Conservation (phyloP, 495 filamentous ascomycete genomes). For the Acidomyces sp. region DNA sequence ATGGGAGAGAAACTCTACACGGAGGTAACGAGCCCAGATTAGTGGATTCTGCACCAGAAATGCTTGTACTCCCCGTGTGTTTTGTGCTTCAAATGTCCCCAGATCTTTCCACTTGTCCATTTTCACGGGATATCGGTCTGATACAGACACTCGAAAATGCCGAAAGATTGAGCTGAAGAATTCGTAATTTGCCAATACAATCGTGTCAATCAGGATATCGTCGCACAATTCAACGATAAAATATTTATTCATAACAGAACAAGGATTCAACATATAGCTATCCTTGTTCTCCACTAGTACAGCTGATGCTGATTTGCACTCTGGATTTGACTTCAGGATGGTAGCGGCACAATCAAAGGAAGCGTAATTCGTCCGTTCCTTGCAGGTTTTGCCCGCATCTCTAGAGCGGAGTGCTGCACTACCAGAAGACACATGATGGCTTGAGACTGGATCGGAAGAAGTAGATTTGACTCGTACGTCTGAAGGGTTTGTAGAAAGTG, state of each 20-base stretch:
- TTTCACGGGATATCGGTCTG: conserved; percentile 87
- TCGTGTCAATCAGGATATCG: conserved; percentile 88
- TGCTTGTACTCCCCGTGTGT: conserved; percentile 84
- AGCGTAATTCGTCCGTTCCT: conserved; percentile 91
- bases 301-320: conserved; percentile 71
- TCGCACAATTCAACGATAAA: conserved; percentile 81
- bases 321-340: conserved; percentile 74
- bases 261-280: conserved; percentile 94
- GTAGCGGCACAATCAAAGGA: conserved; percentile 95
- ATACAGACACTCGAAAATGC: conserved; percentile 75
- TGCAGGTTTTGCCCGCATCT: conserved; percentile 88
- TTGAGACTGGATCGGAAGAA: background rate
- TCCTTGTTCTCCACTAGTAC: conserved; percentile 95
- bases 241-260: conserved; percentile 77
- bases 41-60: conserved; percentile 85
- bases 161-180: conserved; percentile 97
- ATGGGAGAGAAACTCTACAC: conserved; percentile 82
- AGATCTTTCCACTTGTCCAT: conserved; percentile 81
- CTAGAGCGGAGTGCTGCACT: conserved; percentile 51
- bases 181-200: conserved; percentile 93
- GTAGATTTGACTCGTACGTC: background rate
- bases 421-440: background rate
- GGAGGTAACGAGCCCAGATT: conserved; percentile 88
- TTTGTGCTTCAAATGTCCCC: conserved; percentile 78
- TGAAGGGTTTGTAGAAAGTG: background rate